A percentile compares a stretch with the other conserved stretches of the same genome.
phyloP scores from a whole-genome alignment of 768 basidiomycete species.

The Tricholoma sp. region DNA sequence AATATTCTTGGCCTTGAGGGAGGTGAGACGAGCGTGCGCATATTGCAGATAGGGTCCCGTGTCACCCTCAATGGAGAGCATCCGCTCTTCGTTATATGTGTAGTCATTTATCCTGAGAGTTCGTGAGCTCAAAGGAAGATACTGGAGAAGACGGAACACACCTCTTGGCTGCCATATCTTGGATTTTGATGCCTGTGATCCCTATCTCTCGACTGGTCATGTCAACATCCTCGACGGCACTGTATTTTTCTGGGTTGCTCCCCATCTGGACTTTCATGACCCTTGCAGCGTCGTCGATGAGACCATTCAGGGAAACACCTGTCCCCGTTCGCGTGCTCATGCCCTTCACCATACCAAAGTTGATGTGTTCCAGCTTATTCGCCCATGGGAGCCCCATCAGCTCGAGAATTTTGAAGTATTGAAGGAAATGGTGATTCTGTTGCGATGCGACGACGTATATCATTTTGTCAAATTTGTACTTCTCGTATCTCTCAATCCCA shows the following conservation, averaged over 20 bases:
- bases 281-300: conserved; percentile 78
- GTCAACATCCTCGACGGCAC: conserved; percentile 82
- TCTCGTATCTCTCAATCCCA: conserved; percentile 86
- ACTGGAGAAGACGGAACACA: conserved; percentile 27
- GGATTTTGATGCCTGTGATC: conserved; percentile 94
- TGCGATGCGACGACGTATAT: conserved; percentile 89
- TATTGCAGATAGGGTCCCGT: conserved; percentile 96
- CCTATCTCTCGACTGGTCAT: conserved; percentile 76
- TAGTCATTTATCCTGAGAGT: conserved; percentile 85
- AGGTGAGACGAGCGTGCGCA: conserved; percentile 88
- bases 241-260: conserved; percentile 91
- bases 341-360: conserved; percentile 87
- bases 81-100: conserved; percentile 89
- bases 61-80: conserved; percentile 95
- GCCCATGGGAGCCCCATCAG: conserved; percentile 92
- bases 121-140: background rate
- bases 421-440: conserved; percentile 81
- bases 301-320: conserved; percentile 92
- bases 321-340: conserved; percentile 96
- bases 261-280: conserved; percentile 98
- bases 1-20: conserved; percentile 89
- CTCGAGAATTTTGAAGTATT: conserved; percentile 91
- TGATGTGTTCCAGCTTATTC: conserved; percentile 75
- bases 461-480: conserved; percentile 85
- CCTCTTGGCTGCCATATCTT: conserved; percentile 95